A percentile compares a stretch with the other conserved stretches of the same genome.
These are phyloP conservation scores for Bipolaris zeicola DNA, from an alignment of 2,329 filamentous ascomycete genomes.

Conservation along the genomic window DNA sequence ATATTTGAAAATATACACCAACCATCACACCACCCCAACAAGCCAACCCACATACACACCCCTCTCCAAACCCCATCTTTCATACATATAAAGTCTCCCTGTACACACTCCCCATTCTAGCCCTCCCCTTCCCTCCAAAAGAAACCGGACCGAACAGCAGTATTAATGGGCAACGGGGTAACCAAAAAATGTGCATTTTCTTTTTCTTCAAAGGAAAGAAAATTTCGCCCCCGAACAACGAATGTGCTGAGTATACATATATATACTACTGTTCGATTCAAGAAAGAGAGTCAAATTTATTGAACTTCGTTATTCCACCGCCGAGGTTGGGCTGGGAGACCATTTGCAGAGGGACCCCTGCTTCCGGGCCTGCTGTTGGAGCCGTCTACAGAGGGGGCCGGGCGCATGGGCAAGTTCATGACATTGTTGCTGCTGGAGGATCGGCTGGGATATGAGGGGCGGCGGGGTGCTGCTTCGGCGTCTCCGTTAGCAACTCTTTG, in stretches of 20 bases:
- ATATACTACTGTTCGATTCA: too few species aligned
- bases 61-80: not conserved
- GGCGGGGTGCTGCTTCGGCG: slow-evolving; percentile 34
- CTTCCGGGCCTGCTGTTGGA: slow-evolving; percentile 33
- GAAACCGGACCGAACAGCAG: too few species aligned
- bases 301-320: slow-evolving; percentile 44
- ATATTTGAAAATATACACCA: not conserved
- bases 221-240: too few species aligned
- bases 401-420: slow-evolving; percentile 55
- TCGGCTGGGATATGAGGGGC: slow-evolving; percentile 50
- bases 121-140: too few species aligned
- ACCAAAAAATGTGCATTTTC: too few species aligned
- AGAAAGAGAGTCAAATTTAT: slow-evolving; percentile 10
- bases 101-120: too few species aligned
- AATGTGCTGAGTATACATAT: too few species aligned
- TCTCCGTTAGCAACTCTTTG: slow-evolving; percentile 35
- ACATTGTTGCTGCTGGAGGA: slow-evolving; percentile 51
- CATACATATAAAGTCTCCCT: not conserved
- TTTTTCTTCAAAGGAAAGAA: too few species aligned
- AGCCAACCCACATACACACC: not conserved
- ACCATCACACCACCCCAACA: too few species aligned
- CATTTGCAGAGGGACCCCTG: slow-evolving; percentile 24
- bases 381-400: slow-evolving; percentile 46
- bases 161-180: too few species aligned
- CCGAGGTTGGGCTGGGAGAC: slow-evolving; percentile 23